Conservation (phyloP, 305 asterid genomes). For the Solanum hybrid region DNA sequence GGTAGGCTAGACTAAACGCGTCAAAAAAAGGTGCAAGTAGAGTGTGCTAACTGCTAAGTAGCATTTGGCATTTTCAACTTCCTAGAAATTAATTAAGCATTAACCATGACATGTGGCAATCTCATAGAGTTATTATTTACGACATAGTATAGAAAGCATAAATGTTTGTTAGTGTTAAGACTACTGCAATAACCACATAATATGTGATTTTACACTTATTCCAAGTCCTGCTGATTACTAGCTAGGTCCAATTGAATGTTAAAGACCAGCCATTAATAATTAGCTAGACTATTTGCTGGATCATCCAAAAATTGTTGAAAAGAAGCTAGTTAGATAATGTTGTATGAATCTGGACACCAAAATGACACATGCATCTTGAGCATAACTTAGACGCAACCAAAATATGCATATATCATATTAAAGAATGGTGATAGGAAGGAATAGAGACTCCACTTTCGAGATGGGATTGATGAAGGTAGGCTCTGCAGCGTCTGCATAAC, state of each 20-base stretch:
- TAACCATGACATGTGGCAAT: neutral
- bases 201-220: neutral
- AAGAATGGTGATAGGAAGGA: neutral
- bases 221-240: neutral
- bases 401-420: neutral
- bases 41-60: neutral
- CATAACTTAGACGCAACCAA: neutral
- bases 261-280: neutral
- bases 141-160: neutral
- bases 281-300: neutral
- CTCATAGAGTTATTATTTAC: neutral
- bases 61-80: neutral
- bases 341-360: neutral
- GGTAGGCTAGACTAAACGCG: neutral
- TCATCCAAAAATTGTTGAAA: neutral
- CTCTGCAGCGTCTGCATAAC: conserved; percentile 66
- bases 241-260: neutral
- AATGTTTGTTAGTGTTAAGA: neutral
- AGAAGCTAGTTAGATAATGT: neutral
- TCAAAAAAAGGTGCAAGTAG: neutral
- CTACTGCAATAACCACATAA: neutral
- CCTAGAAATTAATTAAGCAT: neutral
- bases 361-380: neutral
- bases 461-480: conserved; percentile 60
- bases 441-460: conserved; percentile 48